These are phyloP conservation scores for Hordeum marinum DNA, from an alignment of 176 grass and related monocot species.

Conservation along the genomic window DNA sequence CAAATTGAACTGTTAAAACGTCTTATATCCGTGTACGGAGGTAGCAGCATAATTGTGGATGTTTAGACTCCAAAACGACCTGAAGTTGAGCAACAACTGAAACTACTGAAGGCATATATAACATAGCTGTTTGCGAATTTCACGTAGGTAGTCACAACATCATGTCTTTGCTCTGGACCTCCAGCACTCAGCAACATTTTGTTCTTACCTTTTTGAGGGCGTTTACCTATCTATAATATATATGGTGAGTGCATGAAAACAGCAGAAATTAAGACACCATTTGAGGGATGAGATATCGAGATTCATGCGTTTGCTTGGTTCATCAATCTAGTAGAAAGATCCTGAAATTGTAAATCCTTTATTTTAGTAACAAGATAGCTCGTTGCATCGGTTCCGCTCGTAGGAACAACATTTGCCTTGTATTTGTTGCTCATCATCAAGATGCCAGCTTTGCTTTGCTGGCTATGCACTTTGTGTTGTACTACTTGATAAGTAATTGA, in stretches of 20 bases:
- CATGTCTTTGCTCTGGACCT: neutral
- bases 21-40: no score
- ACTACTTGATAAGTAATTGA: no score
- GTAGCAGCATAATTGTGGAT: neutral
- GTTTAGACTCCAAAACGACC: neutral
- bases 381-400: no score
- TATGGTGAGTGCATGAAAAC: neutral
- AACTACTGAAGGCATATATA: neutral
- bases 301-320: neutral
- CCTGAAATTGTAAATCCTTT: neutral
- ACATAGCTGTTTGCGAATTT: neutral
- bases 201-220: no score
- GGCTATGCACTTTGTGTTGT: no score
- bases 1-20: no score
- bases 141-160: neutral
- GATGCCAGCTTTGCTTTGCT: no score
- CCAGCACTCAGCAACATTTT: no score
- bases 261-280: neutral
- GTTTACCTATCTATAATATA: no score
- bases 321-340: neutral
- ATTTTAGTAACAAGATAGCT: no score
- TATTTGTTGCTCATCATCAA: no score
- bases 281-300: neutral
- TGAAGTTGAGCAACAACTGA: neutral
- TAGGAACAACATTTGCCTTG: no score